Evolutionary conservation across 108 stramenopile genomes (phyloP).

Genomic region (Skeletonema grethae): DNA sequence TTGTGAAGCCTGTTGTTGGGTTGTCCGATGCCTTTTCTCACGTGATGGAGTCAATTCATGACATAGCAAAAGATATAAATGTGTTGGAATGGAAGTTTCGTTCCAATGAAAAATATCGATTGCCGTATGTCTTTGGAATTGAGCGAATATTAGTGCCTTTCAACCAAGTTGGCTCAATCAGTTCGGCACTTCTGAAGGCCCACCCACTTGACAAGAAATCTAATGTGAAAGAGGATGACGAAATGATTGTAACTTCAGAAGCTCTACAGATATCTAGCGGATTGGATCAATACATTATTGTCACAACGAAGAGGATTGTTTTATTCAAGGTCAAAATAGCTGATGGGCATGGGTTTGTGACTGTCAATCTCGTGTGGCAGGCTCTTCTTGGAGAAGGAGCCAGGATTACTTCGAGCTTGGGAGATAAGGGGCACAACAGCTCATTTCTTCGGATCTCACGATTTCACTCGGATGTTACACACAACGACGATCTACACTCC

Average conservation of each 20-base stretch:
- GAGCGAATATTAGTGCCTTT: slow-evolving; percentile 70
- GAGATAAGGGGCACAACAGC: slow-evolving; percentile 78
- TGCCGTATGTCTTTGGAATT: slow-evolving; percentile 78
- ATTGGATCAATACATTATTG: slow-evolving; percentile 71
- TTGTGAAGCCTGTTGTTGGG: slow-evolving; percentile 81
- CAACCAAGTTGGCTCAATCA: slow-evolving; percentile 55
- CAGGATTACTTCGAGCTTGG: slow-evolving; percentile 56
- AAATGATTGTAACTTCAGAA: slow-evolving; percentile 72
- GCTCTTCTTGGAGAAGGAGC: slow-evolving; percentile 37
- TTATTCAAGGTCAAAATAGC: slow-evolving; percentile 66
- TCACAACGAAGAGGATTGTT: slow-evolving; percentile 68
- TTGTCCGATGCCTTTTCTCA: slow-evolving; percentile 83
- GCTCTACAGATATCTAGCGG: slow-evolving; percentile 70
- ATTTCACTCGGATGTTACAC: slow-evolving; percentile 1
- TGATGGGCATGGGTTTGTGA: slow-evolving; percentile 37
- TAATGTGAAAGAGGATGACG: slow-evolving; percentile 22
- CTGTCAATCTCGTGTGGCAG: slow-evolving; percentile 69
- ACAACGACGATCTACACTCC: not conserved
- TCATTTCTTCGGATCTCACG: slow-evolving; percentile 35
- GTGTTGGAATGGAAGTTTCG: slow-evolving; percentile 73
- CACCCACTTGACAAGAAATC: slow-evolving; percentile 58
- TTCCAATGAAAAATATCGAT: slow-evolving; percentile 61
- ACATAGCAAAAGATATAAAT: slow-evolving; percentile 83
- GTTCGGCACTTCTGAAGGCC: slow-evolving; percentile 54
- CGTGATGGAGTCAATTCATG: slow-evolving; percentile 70